Base-by-base conservation (phyloP, 2,329 filamentous ascomycete genomes). In the Colletotrichum sp. region DNA sequence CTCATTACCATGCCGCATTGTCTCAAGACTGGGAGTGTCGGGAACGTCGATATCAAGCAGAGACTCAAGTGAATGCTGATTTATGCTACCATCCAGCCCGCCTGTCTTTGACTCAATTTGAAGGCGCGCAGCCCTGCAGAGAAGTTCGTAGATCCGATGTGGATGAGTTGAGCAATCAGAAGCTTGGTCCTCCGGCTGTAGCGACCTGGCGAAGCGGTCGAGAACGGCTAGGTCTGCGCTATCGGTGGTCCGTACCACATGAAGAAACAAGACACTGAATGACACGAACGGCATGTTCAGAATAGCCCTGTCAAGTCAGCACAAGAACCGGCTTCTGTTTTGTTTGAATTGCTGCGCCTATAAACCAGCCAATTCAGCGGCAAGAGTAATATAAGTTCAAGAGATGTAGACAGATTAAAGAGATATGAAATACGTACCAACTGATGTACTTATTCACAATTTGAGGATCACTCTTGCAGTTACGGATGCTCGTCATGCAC, bases 261-360 rank as follows among this genome's bases (percentile, higher is more conserved):
- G 79, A 1, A 79, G 80, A 63, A 85, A 82, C 1, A 85, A 54
- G 6, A 84, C 82, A 59, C 79, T 84, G 64, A 84, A 85, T 3
- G 84, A 79, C 3, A 83, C 80, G 70, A 84, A 85, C 5, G 83
- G 83, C 2, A 75, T 78, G 21, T 84, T 78, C 2, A 84, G 61
- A 5, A 84, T 77, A 2, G 80, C 79, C 83, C 84, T 85, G 31
- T 66, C 29, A 62, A 4, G 16, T 29, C 18, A 27, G 54, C 55
- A 59, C n/a, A 1, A 57, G 7, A 51, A 21, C 4, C 4, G 3
- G n/a, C 0, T 21, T 24, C n/a, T 51, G 43, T 12, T 8, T 51
- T 6, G 5, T 51, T 8, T 7, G 6, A 21, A 7, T 24, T 8
- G 5, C 12, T 21, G n/a, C 21, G 43, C 43, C 3, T 4, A 11